Conservation (phyloP, 306 rosid genomes). For the Acacia melanoxylon region DNA sequence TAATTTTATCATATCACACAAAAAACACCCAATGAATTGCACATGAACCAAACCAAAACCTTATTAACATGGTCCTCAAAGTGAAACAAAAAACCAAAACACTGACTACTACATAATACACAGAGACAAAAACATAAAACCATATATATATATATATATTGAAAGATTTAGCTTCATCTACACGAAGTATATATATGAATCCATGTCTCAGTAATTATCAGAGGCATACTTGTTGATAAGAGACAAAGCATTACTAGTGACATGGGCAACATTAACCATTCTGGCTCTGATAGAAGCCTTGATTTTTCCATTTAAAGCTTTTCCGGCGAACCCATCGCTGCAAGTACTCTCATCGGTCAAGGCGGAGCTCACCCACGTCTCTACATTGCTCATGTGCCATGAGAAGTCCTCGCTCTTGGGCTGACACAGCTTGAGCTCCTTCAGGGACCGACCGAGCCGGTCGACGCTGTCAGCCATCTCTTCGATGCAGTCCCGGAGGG, state of each 20-base stretch:
- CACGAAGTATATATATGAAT: background rate
- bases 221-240: constrained; percentile 44
- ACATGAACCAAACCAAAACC: background rate
- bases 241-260: constrained; percentile 49
- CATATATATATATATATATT: background rate
- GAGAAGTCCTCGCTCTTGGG: constrained; percentile 31
- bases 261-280: constrained; percentile 48
- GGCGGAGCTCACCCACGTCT: constrained; percentile 50
- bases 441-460: constrained; percentile 29
- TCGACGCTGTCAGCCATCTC: constrained; percentile 44
- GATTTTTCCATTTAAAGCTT: constrained; percentile 28
- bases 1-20: background rate
- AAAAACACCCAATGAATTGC: background rate
- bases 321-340: constrained; percentile 46
- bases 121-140: background rate
- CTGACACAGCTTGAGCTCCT: constrained; percentile 44
- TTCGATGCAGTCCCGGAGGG: constrained; percentile 37
- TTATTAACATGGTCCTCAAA: background rate
- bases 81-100: background rate
- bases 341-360: constrained; percentile 46
- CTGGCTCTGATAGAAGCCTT: constrained; percentile 30
- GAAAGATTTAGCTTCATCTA: background rate
- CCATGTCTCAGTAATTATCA: background rate
- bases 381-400: constrained; percentile 56
- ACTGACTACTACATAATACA: background rate